phyloP scores from a whole-genome alignment of 2,329 filamentous ascomycete genomes.

The Aspergillus texensis region DNA sequence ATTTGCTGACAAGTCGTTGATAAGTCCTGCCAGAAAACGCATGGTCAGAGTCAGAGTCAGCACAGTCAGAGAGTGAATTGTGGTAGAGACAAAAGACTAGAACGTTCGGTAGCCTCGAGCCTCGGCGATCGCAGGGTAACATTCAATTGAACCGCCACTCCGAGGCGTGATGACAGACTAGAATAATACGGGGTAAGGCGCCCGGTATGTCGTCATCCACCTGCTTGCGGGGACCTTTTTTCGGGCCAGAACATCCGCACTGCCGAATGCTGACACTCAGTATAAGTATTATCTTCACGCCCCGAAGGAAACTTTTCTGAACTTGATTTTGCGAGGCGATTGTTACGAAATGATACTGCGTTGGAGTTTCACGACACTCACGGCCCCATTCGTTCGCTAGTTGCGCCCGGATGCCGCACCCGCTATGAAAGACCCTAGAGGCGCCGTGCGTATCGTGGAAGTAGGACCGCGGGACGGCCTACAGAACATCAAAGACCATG shows the following conservation, averaged over 20 bases:
- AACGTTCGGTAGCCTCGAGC: slow-evolving; percentile 1
- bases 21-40: not conserved
- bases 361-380: not conserved
- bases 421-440: slow-evolving; percentile 11
- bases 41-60: not conserved
- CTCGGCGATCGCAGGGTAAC: not conserved
- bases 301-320: not conserved
- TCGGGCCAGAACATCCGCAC: not conserved
- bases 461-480: slow-evolving; percentile 85
- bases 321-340: not conserved
- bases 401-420: not conserved
- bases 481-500: slow-evolving; percentile 76
- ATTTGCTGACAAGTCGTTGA: not conserved
- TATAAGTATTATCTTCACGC: not conserved
- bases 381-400: not conserved
- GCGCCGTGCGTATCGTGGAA: slow-evolving; percentile 67
- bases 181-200: not conserved
- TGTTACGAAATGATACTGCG: not conserved
- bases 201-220: not conserved
- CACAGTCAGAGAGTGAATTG: not conserved
- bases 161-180: not conserved
- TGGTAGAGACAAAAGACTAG: not conserved
- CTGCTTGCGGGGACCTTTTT: not conserved
- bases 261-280: not conserved
- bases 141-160: not conserved